A percentile compares a stretch with the other conserved stretches of the same genome.
These are phyloP conservation scores for Capsella bursapastoris DNA, from an alignment of 345 rosid genomes.

Conservation along the genomic window DNA sequence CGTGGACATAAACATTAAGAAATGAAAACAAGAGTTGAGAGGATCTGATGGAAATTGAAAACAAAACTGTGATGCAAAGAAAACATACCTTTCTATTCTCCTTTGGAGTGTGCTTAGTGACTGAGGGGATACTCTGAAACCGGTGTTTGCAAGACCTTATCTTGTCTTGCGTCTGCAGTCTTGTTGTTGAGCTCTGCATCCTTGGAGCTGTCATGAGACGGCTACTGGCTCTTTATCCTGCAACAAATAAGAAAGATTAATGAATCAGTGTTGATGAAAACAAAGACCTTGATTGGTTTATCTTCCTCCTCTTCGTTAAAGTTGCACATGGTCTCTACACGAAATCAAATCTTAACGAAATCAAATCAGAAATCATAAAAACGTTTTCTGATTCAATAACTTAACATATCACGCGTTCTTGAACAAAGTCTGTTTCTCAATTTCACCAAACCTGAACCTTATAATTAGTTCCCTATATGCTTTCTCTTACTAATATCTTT, in stretches of 20 bases:
- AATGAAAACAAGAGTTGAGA: constrained; percentile 28
- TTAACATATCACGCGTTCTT: too few species aligned
- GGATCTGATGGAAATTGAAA: constrained; percentile 8
- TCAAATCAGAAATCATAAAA: too few species aligned
- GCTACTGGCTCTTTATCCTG: constrained; percentile 30
- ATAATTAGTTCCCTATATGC: too few species aligned
- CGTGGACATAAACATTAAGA: constrained; percentile 41
- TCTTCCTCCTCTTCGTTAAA: constrained; percentile 63
- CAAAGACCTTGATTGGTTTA: constrained; percentile 56
- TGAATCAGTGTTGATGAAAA: constrained; percentile 2
- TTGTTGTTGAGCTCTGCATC: not conserved
- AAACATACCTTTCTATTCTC: constrained; percentile 75
- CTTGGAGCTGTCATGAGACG: not conserved
- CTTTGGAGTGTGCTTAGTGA: constrained; percentile 51
- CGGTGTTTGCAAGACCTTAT: constrained; percentile 58
- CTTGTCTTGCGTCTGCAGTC: constrained; percentile 60
- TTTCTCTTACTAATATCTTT: too few species aligned
- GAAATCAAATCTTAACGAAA: too few species aligned
- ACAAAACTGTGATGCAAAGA: constrained; percentile 22
- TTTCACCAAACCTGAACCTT: too few species aligned
- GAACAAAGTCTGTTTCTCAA: too few species aligned
- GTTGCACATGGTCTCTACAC: constrained; percentile 71
- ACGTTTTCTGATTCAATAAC: too few species aligned
- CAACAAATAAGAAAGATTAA: constrained; percentile 12
- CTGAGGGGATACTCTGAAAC: constrained; percentile 51